These are phyloP conservation scores for Panicum hallii DNA, from an alignment of 202 grass and related monocot genomes.

Conservation along the genomic window DNA sequence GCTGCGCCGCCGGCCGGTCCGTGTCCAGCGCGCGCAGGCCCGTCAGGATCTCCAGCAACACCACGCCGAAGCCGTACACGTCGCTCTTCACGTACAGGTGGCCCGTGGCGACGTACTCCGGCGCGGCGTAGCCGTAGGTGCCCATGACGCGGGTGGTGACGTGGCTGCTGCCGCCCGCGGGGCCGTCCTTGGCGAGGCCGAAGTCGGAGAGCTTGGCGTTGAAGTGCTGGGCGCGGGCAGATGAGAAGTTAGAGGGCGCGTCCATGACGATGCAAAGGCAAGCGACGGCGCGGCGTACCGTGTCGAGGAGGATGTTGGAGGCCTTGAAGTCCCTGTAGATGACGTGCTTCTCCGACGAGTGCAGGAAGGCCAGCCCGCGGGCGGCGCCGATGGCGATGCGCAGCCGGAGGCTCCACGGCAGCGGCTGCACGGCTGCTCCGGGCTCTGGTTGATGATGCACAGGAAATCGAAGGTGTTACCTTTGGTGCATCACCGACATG, in stretches of 20 bases:
- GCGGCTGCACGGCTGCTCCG: conserved; percentile 39
- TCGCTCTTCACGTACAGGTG: conserved; percentile 96
- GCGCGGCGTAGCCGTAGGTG: conserved; percentile 81
- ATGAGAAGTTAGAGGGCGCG: too few species aligned
- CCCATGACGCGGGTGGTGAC: conserved; percentile 79
- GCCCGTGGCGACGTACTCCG: conserved; percentile 79
- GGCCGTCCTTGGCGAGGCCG: conserved; percentile 78
- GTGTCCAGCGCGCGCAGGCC: conserved; percentile 77
- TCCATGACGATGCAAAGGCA: too few species aligned
- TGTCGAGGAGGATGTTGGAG: conserved; percentile 85
- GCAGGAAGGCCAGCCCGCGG: conserved; percentile 71
- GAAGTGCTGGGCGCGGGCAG: conserved; percentile 54
- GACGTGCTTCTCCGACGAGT: conserved; percentile 81
- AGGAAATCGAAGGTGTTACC: not conserved
- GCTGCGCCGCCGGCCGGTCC: conserved; percentile 54
- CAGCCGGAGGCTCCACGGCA: conserved; percentile 71
- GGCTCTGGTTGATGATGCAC: conserved; percentile 18
- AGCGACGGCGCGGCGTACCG: conserved; percentile 3
- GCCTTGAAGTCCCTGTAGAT: conserved; percentile 88
- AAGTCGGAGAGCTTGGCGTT: conserved; percentile 84
- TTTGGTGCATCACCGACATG: not conserved
- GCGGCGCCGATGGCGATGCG: conserved; percentile 71
- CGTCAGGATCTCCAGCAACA: conserved; percentile 71
- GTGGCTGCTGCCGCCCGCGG: conserved; percentile 65
- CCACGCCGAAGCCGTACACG: conserved; percentile 70